Evolutionary conservation across 2,329 filamentous ascomycete genomes (phyloP).

Genomic region (Aspergillus flavus): DNA sequence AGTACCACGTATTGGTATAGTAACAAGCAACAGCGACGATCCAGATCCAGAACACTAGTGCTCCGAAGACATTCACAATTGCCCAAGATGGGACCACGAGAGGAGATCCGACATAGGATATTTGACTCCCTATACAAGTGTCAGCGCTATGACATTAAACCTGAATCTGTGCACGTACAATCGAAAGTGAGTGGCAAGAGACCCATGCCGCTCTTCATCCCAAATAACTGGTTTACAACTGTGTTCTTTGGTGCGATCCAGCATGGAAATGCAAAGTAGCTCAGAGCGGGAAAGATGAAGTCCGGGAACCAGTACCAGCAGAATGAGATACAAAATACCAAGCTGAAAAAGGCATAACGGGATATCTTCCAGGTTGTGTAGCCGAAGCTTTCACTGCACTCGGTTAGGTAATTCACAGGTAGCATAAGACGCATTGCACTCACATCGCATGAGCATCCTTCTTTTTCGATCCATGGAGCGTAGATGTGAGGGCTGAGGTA

Average conservation of each 20-base stretch:
- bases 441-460: slow-evolving; percentile 44
- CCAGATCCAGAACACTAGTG: slow-evolving; percentile 66
- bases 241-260: slow-evolving; percentile 32
- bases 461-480: slow-evolving; percentile 65
- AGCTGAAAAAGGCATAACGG: slow-evolving; percentile 30
- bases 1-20: slow-evolving; percentile 67
- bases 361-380: slow-evolving; percentile 45
- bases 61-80: slow-evolving; percentile 68
- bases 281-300: slow-evolving; percentile 34
- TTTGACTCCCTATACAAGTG: slow-evolving; percentile 26
- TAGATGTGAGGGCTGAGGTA: slow-evolving; percentile 67
- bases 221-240: slow-evolving; percentile 34
- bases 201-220: slow-evolving; percentile 32
- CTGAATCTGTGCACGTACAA: slow-evolving; percentile 42
- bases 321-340: slow-evolving; percentile 24
- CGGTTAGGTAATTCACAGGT: background rate
- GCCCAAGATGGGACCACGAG: slow-evolving; percentile 70
- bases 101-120: slow-evolving; percentile 43
- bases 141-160: slow-evolving; percentile 54
- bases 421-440: slow-evolving; percentile 24
- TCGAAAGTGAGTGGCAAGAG: slow-evolving; percentile 43
- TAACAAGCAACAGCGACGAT: slow-evolving; percentile 61
- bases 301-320: slow-evolving; percentile 34
- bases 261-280: slow-evolving; percentile 32
- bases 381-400: slow-evolving; percentile 7